Percentiles rank a stretch among this genome's conserved stretches.
Evolutionary conservation across 768 basidiomycete genomes (phyloP).

Genomic region (Piloderma croceum): DNA sequence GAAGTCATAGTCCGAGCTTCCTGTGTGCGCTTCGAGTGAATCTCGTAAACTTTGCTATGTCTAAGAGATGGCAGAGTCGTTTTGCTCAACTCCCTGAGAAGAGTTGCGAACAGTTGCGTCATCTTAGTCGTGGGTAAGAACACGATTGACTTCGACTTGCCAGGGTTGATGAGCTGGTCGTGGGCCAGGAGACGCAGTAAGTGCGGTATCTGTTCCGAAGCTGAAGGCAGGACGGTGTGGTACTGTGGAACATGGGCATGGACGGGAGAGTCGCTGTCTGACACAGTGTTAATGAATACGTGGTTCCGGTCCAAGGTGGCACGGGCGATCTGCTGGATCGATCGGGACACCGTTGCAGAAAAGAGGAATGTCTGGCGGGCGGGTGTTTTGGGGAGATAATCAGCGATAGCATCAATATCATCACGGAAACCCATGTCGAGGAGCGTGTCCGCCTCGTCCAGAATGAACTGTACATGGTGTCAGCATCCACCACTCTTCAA

Average conservation of each 20-base stretch:
- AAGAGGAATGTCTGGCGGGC: conserved; percentile 89
- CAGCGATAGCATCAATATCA: conserved; percentile 71
- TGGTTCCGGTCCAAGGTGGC: conserved; percentile 55
- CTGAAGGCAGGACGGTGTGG: conserved; percentile 64
- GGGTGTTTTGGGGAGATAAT: conserved; percentile 53
- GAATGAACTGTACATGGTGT: conserved; percentile 52
- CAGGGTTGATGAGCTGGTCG: conserved; percentile 73
- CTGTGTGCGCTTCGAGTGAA: conserved; percentile 74
- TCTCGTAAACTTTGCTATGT: conserved; percentile 62
- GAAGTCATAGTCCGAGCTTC: conserved; percentile 51
- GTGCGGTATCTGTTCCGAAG: conserved; percentile 71
- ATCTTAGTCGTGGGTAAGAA: conserved; percentile 84
- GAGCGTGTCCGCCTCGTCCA: conserved; percentile 91
- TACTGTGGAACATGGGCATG: conserved; percentile 78
- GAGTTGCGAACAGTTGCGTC: conserved; percentile 66
- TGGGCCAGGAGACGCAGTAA: conserved; percentile 75
- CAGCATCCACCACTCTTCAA: conserved; percentile 2
- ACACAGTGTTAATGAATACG: conserved; percentile 67
- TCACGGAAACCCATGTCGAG: conserved; percentile 90
- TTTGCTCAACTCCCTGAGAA: conserved; percentile 48
- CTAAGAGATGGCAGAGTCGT: conserved; percentile 44
- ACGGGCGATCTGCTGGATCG: conserved; percentile 66
- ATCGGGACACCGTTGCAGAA: conserved; percentile 76
- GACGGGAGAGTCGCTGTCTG: conserved; percentile 54
- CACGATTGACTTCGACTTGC: conserved; percentile 67